Base-by-base conservation (phyloP, 768 basidiomycete genomes). In the Cystoderma amianthinum region DNA sequence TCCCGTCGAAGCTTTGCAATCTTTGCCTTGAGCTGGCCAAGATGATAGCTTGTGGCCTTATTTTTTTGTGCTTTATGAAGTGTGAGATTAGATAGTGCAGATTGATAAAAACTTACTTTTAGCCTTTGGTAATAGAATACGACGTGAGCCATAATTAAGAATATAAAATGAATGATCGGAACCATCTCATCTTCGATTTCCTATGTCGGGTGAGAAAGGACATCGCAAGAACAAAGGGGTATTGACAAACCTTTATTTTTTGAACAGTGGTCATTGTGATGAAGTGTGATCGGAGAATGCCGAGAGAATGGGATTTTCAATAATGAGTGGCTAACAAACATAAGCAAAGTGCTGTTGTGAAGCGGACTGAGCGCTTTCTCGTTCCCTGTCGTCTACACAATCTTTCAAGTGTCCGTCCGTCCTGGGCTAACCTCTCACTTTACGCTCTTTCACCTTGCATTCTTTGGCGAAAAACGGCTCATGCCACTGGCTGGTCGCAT, bases 111-210 rank as follows among this genome's bases (percentile, higher is more conserved):
- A 69, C 73, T 57, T 72, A 89, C 86, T 93, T 76, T 76, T 91
- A 59, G 83, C 76, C 85, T 91, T 59, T n/a, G n/a, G 10, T 18
- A 17, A 36, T 21, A 48, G 38, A 43, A 50, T 46, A 42, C 21
- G 49, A 23, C 28, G 43, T 64, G 43, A 41, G 48, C 43, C 46
- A 17, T 25, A 32, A 5, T 42, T 45, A 38, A 22, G 36, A 42
- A 28, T 39, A 40, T 41, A 20, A 44, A 36, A n/a, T n/a, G n/a
- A 35, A 43, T 47, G 37, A 43, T 20, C 62, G 78, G 69, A 57
- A 86, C 89, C 93, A 93, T 93, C 65, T 93, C 91, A 88, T 91
- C 89, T 76, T 94, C 91, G 61, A 94, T 78, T 80, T 91, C 90
- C 85, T 90, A 45, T 16, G 20, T 23, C 45, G 6, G 45, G 42